Conservation (phyloP, 129 eudicot species). For the Ambrosia artemisiifolia region DNA sequence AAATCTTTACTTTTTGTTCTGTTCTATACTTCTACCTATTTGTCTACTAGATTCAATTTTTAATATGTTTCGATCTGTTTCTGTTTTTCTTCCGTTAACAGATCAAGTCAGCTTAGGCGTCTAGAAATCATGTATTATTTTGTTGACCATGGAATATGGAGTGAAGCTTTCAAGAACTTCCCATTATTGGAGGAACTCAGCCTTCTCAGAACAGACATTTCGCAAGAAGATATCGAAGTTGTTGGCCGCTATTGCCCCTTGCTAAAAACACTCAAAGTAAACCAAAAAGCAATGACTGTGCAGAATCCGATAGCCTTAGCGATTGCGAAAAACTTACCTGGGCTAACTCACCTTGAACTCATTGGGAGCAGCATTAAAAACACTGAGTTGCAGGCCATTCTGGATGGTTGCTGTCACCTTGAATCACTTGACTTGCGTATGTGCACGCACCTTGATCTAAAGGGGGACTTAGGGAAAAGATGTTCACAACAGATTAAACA, state of each 20-base stretch:
- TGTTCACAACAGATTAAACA: neutral
- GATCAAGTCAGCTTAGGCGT: constrained; percentile 5
- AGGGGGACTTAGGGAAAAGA: neutral
- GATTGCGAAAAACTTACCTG: neutral
- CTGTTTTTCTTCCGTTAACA: neutral
- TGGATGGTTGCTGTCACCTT: neutral
- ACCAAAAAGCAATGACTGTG: neutral
- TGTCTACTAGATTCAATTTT: no score
- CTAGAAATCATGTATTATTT: neutral
- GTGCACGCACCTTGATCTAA: neutral
- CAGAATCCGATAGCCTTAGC: neutral
- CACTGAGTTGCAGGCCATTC: constrained; percentile 2
- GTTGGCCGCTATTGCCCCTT: neutral
- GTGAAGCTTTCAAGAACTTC: neutral
- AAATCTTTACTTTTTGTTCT: no score
- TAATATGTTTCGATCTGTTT: no score
- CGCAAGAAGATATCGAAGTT: neutral
- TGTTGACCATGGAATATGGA: neutral
- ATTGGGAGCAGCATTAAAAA: neutral
- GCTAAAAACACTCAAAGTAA: constrained; percentile 7
- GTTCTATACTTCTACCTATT: no score
- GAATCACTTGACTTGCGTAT: neutral
- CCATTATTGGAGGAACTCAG: constrained; percentile 3
- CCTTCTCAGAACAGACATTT: neutral
- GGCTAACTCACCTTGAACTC: neutral